phyloP scores from a whole-genome alignment of 805 yeast species.

The Suhomyces canberraensis region DNA sequence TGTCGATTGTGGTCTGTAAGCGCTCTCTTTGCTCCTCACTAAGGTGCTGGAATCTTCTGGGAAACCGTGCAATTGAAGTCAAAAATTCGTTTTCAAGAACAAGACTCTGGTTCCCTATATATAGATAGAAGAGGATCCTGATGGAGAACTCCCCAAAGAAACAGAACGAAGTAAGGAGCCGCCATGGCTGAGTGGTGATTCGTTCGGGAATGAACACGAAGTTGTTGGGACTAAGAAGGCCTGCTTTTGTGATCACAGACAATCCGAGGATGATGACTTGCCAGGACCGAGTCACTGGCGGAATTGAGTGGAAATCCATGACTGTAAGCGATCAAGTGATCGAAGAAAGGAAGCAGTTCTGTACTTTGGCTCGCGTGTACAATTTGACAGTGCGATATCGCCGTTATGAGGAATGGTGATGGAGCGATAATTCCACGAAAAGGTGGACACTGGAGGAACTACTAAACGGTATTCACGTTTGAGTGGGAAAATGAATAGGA shows the following conservation, averaged over 20 bases:
- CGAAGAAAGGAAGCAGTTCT: no score
- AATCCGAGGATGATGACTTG: slow-evolving; percentile 21
- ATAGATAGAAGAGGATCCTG: slow-evolving; percentile 18
- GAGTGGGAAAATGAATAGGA: no score
- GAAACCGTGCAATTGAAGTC: slow-evolving; percentile 15
- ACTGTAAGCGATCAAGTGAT: no score
- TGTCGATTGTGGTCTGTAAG: slow-evolving; percentile 14
- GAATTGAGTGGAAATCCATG: slow-evolving; percentile 19
- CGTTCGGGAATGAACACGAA: slow-evolving; percentile 27
- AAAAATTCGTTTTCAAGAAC: slow-evolving; percentile 25
- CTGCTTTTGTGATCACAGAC: slow-evolving; percentile 18
- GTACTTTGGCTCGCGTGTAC: no score
- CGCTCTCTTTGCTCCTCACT: slow-evolving; percentile 14
- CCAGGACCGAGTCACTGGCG: slow-evolving; percentile 28
- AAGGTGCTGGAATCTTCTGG: slow-evolving; percentile 15
- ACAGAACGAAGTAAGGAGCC: slow-evolving; percentile 33
- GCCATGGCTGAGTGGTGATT: slow-evolving; percentile 42
- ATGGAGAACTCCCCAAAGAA: slow-evolving; percentile 27
- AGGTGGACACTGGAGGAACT: no score
- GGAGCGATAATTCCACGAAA: no score
- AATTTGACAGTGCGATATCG: no score
- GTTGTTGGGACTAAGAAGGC: slow-evolving; percentile 15
- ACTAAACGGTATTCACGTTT: no score
- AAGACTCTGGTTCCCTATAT: no score
- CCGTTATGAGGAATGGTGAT: no score